Base-by-base conservation (phyloP, 768 basidiomycete species). In the Lactarius hengduanensis region DNA sequence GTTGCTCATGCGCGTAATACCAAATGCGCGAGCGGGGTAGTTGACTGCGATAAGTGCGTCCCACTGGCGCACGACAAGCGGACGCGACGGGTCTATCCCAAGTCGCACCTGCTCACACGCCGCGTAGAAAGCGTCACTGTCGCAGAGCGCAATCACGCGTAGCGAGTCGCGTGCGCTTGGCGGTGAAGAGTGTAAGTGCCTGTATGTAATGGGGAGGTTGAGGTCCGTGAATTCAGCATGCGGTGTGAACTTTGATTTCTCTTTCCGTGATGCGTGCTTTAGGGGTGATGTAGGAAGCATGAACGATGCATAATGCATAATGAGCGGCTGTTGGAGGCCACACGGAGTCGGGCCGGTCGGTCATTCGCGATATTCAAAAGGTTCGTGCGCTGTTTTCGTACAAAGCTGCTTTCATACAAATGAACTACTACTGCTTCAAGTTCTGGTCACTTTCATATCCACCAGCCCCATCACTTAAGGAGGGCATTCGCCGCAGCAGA, bases 1-100 rank as follows among this genome's bases (percentile, higher is more conserved):
- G 74, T 87, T 89, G 76, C 89, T 90, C 86, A 94, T 92, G 56
- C 96, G 80, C n/a, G 93, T 92, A 71, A 99, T 96, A 5, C 96
- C 96, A 74, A 84, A 98, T 72, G 86, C 87, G 69, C 97, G 84
- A 0, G 97, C 96, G 5, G 95, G 89, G 74, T 99, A 98, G 77
- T 96, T 98, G 69, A 98, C 90, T 0, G 97, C 97, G 65, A 99
- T 98, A 61, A 96, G 74, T 18, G 86, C 81, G 55, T 91, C 85
- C 95, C 95, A 96, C 70, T 96, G 94, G 54, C 89, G 82, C 7
- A 94, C 93, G 6, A 93, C 91, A 13, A 96, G 80, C 0, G 94
- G 93, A 1, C 76, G 70, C 73, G 82, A 80, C 50, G 82, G 81
- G 59, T 83, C 80, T 55, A 92, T 78, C 0, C 84, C 85, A 0